Percentiles rank a stretch among this genome's conserved stretches.
phyloP scores from a whole-genome alignment of 192 early-diverging fungal genomes.

The Coemansia sp. region DNA sequence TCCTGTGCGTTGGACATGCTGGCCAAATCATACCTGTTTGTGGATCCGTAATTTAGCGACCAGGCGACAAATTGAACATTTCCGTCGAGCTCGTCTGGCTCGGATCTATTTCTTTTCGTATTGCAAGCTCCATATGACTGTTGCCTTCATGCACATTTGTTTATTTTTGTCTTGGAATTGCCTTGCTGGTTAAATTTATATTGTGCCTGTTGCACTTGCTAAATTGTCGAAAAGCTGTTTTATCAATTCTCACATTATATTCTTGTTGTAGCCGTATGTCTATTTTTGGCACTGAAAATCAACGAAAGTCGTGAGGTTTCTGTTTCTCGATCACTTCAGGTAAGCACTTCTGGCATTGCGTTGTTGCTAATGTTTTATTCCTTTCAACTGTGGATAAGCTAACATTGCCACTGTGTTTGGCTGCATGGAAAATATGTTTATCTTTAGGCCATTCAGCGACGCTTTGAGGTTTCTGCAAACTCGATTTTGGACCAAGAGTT shows the following conservation, averaged over 20 bases:
- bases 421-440: no score
- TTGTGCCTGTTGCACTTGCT: no score
- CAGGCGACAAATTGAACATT: neutral
- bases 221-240: no score
- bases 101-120: neutral
- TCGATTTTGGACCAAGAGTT: constrained; percentile 90
- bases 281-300: constrained; percentile 50
- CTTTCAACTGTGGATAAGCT: neutral
- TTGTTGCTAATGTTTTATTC: neutral
- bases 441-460: constrained; percentile 67
- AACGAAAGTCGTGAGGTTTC: constrained; percentile 51
- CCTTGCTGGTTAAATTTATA: neutral
- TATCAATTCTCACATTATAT: no score
- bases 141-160: neutral
- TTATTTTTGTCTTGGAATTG: neutral
- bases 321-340: constrained; percentile 51
- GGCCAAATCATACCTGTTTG: neutral
- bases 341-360: no score
- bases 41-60: neutral
- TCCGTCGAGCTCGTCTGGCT: neutral
- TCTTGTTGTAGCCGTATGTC: constrained; percentile 39
- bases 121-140: no score
- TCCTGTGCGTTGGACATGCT: neutral
- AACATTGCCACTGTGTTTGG: neutral
- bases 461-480: constrained; percentile 72